A percentile compares a stretch with the other conserved stretches of the same genome.
Evolutionary conservation across 2,329 filamentous ascomycete species (phyloP).

Genomic region (Fonsecaea pugnacius): DNA sequence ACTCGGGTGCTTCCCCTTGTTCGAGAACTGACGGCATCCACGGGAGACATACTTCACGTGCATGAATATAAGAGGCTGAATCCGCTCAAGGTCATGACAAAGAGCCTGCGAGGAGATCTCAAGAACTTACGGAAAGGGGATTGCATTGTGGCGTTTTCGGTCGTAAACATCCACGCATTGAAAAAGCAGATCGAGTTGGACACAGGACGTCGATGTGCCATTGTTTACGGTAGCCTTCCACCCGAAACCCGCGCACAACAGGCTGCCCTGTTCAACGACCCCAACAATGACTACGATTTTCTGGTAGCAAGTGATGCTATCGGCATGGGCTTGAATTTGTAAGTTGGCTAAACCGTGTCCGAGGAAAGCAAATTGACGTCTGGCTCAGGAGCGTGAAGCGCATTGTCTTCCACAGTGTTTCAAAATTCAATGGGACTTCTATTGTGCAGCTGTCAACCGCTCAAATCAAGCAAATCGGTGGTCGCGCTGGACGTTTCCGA

Average conservation of each 20-base stretch:
- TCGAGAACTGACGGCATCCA: conserved; percentile 72
- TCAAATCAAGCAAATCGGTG: conserved; percentile 93
- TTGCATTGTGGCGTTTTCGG: conserved; percentile 84
- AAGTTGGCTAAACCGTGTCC: conserved; percentile 43
- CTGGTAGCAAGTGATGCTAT: conserved; percentile 94
- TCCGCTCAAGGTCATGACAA: conserved; percentile 68
- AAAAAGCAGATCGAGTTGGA: conserved; percentile 75
- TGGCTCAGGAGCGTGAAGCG: conserved; percentile 72
- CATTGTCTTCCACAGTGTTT: conserved; percentile 78
- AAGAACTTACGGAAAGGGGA: conserved; percentile 80
- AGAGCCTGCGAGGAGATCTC: conserved; percentile 68
- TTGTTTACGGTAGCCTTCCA: conserved; percentile 89
- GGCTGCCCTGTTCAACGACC: conserved; percentile 91
- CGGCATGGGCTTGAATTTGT: conserved; percentile 94
- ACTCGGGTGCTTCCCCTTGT: conserved; percentile 79
- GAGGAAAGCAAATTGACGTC: conserved; percentile 20
- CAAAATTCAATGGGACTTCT: conserved; percentile 70
- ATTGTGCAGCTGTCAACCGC: conserved; percentile 67
- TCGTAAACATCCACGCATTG: conserved; percentile 77
- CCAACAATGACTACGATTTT: conserved; percentile 92
- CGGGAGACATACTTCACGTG: conserved; percentile 80
- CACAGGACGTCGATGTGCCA: conserved; percentile 81
- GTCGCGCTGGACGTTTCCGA: conserved; percentile 84
- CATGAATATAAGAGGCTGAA: conserved; percentile 85
- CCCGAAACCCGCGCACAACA: conserved; percentile 92